Percentiles rank a stretch among this genome's conserved stretches.
Conservation (phyloP, 371 early-diverging fungal genomes). For the Saksenaea vasiformis region DNA sequence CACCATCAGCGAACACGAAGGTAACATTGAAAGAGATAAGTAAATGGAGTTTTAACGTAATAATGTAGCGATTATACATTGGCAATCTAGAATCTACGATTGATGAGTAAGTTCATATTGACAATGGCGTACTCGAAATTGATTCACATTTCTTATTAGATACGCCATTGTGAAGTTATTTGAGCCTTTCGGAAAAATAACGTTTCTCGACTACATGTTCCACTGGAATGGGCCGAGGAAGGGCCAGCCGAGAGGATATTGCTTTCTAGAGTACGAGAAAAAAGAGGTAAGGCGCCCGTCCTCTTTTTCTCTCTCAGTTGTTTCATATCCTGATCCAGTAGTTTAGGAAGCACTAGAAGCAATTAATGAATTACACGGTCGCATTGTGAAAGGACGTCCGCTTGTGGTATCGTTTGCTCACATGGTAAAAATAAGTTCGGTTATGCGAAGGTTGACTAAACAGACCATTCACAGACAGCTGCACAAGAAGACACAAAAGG, state of each 20-base stretch:
- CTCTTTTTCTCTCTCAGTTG: not conserved
- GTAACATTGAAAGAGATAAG: not conserved
- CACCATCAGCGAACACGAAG: not conserved
- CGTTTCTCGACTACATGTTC: conserved; percentile 62
- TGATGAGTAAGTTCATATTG: conserved; percentile 51
- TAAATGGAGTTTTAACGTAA: not conserved
- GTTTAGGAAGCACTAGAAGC: conserved; percentile 56
- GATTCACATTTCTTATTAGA: conserved; percentile 26
- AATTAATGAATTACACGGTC: conserved; percentile 53
- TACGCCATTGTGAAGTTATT: conserved; percentile 67
- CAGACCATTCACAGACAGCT: conserved; percentile 18
- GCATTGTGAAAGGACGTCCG: conserved; percentile 50
- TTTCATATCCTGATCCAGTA: not conserved
- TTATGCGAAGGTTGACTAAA: not conserved
- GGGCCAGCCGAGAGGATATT: conserved; percentile 66
- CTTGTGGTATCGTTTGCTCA: conserved; percentile 62
- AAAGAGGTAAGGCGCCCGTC: conserved; percentile 44
- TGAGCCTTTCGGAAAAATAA: conserved; percentile 69
- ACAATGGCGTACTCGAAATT: not conserved
- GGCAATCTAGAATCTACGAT: conserved; percentile 62
- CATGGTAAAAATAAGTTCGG: conserved; percentile 34
- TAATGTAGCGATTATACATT: conserved; percentile 54
- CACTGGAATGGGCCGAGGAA: conserved; percentile 64
- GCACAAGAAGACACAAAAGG: conserved; percentile 27
- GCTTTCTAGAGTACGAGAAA: conserved; percentile 64